Conservation (phyloP, 106 monocot species). For the Dioscorea zingiberensis region DNA sequence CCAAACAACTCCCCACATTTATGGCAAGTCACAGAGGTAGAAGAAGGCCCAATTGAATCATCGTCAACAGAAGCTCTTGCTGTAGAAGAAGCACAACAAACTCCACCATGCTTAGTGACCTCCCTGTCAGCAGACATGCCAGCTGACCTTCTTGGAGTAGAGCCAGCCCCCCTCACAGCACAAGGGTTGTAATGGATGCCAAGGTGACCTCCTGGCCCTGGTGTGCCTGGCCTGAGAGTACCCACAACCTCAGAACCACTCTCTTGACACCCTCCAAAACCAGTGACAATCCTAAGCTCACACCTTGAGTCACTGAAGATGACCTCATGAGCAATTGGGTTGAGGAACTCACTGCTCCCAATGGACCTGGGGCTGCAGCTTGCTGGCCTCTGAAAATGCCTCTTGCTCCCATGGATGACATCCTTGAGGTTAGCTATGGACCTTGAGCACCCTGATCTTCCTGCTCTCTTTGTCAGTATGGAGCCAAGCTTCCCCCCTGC, state of each 20-base stretch:
- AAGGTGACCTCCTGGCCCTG: slow-evolving; percentile 52
- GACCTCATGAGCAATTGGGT: slow-evolving; percentile 76
- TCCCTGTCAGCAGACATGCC: slow-evolving; percentile 6
- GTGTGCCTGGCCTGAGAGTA: slow-evolving; percentile 69
- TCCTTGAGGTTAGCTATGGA: slow-evolving; percentile 82
- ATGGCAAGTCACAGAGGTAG: slow-evolving; percentile 45
- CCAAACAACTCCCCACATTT: slow-evolving; percentile 75
- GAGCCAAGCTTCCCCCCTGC: slow-evolving; percentile 5
- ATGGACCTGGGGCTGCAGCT: slow-evolving; percentile 80
- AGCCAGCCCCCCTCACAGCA: neutral
- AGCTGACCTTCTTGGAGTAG: slow-evolving; percentile 37
- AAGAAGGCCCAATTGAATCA: neutral
- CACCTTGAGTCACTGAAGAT: slow-evolving; percentile 60
- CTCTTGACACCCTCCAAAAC: slow-evolving; percentile 22
- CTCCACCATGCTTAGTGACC: slow-evolving; percentile 12
- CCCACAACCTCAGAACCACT: slow-evolving; percentile 34
- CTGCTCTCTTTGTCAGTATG: slow-evolving; percentile 42
- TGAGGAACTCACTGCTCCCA: slow-evolving; percentile 78
- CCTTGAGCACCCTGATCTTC: slow-evolving; percentile 72
- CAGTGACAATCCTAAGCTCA: slow-evolving; percentile 57
- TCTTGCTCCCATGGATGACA: slow-evolving; percentile 83
- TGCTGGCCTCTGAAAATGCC: slow-evolving; percentile 52
- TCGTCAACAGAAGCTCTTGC: slow-evolving; percentile 24
- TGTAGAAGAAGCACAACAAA: slow-evolving; percentile 15
- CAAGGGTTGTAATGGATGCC: slow-evolving; percentile 22